Conservation (phyloP, 192 early-diverging fungal species). For the Backusella macrospora region DNA sequence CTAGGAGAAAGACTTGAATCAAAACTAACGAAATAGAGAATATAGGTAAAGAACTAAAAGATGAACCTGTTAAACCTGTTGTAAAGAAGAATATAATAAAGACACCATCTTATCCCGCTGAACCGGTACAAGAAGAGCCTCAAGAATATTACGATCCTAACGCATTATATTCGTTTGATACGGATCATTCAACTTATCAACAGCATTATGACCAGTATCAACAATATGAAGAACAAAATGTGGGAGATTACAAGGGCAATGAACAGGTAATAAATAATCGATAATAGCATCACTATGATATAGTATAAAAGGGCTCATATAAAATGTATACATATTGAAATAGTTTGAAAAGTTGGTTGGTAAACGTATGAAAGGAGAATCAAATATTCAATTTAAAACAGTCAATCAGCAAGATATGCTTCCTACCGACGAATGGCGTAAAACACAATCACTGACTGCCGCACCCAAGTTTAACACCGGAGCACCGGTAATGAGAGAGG, state of each 20-base stretch:
- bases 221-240: conserved; percentile 12
- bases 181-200: conserved; percentile 30
- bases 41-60: conserved; percentile 8
- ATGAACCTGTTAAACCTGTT: conserved; percentile 4
- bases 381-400: conserved; percentile 30
- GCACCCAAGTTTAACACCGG: conserved; percentile 24
- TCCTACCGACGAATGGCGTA: conserved; percentile 31
- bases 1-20: background rate
- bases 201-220: conserved; percentile 26
- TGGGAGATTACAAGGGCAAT: background rate
- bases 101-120: background rate
- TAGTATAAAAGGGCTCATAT: too few species aligned
- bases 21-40: background rate
- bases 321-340: background rate
- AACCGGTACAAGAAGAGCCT: background rate
- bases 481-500: background rate
- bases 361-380: conserved; percentile 27
- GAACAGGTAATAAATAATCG: conserved; percentile 13
- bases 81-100: background rate
- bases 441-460: conserved; percentile 19
- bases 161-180: conserved; percentile 32
- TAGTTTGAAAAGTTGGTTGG: conserved; percentile 31
- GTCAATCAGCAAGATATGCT: conserved; percentile 38
- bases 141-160: conserved; percentile 34
- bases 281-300: background rate